Conservation (phyloP, 768 basidiomycete genomes). For the Mrakia gelida region DNA sequence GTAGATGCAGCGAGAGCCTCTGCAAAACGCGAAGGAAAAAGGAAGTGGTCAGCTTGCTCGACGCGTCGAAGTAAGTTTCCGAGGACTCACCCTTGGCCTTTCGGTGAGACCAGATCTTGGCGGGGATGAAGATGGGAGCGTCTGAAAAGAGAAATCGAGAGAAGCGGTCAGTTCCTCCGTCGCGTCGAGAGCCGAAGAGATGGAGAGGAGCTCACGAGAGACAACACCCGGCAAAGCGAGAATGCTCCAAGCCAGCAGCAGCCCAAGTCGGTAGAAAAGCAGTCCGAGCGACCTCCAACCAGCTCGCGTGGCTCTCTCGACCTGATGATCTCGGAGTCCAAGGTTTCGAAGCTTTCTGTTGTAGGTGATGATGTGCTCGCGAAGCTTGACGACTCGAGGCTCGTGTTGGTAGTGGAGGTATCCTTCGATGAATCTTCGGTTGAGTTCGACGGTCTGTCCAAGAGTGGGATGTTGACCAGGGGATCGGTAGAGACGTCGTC, state of each 20-base stretch:
- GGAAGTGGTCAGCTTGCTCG: too few species aligned
- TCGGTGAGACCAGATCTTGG: constrained; percentile 73
- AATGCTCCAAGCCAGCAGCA: constrained; percentile 73
- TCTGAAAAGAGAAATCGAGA: constrained; percentile 39
- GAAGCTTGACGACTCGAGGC: constrained; percentile 75
- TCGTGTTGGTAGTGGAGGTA: constrained; percentile 90
- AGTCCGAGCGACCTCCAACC: constrained; percentile 77
- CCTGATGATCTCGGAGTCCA: constrained; percentile 91
- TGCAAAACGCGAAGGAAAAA: too few species aligned
- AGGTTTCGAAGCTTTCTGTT: constrained; percentile 82
- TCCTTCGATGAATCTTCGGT: constrained; percentile 85
- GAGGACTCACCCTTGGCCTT: constrained; percentile 64
- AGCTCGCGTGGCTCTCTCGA: constrained; percentile 79
- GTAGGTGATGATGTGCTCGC: constrained; percentile 77
- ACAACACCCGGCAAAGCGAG: constrained; percentile 86
- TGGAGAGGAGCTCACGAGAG: constrained; percentile 48
- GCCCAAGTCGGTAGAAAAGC: constrained; percentile 70
- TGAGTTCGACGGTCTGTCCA: constrained; percentile 92
- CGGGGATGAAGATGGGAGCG: constrained; percentile 86
- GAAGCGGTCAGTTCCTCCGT: not conserved
- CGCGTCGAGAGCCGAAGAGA: not conserved
- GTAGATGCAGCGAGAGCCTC: constrained; percentile 88
- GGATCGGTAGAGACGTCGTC: constrained; percentile 84
- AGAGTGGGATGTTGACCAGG: constrained; percentile 90
- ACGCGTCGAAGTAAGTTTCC: too few species aligned